Conservation (phyloP, 495 filamentous ascomycete species). For the Alectoria sarmentosa region DNA sequence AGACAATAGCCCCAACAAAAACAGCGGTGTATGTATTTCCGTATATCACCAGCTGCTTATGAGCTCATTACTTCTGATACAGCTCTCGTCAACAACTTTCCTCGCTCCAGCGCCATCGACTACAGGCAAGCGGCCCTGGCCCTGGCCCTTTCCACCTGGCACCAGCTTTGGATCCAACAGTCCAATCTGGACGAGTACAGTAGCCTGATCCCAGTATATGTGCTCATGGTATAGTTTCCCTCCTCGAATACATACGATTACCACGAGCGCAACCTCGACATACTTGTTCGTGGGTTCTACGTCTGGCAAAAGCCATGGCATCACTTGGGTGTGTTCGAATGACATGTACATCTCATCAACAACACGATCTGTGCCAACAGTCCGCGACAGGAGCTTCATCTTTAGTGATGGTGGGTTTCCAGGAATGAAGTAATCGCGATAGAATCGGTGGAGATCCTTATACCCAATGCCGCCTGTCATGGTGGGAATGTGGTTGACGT, state of each 20-base stretch:
- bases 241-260: conserved; percentile 66
- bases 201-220: conserved; percentile 84
- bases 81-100: conserved; percentile 58
- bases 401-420: conserved; percentile 58
- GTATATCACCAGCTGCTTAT: conserved; percentile 44
- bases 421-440: conserved; percentile 66
- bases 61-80: conserved; percentile 57
- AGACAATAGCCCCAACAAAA: neutral
- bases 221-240: conserved; percentile 75
- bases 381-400: conserved; percentile 66
- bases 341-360: conserved; percentile 52
- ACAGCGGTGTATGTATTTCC: too few relatives aligned
- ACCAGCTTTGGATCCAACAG: conserved; percentile 59
- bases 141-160: conserved; percentile 42
- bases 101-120: conserved; percentile 58
- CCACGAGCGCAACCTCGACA: conserved; percentile 66
- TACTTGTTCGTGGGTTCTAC: conserved; percentile 61
- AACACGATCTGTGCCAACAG: conserved; percentile 52
- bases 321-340: conserved; percentile 63
- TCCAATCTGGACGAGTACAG: conserved; percentile 69
- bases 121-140: conserved; percentile 60
- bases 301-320: conserved; percentile 79
- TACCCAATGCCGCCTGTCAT: conserved; percentile 70
- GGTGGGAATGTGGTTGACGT: conserved; percentile 50
- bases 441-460: conserved; percentile 61